Base-by-base conservation (phyloP, 345 rosid genomes). In the Citrus trifoliata region DNA sequence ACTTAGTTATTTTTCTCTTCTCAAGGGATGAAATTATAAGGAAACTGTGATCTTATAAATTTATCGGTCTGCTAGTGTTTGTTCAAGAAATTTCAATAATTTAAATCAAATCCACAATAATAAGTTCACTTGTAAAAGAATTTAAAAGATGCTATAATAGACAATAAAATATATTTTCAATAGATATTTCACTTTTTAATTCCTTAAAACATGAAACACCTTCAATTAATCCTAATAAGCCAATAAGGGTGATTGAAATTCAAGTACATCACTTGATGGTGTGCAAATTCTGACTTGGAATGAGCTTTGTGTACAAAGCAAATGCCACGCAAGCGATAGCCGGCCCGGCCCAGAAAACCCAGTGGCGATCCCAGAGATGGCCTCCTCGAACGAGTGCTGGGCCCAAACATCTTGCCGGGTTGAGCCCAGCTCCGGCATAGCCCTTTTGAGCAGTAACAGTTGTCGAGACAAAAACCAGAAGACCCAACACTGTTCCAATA, bases 331-430 rank as follows among this genome's bases (percentile, higher is more conserved):
- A 66, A 13, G 83, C 84, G 3, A 79, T 66, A 3, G 35, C 66
- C 0, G 85, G 88, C 30, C 86, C 83, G 0, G 51, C 81, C 85
- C 88, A 83, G 30, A 83, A 83, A 4, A 86, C 78, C 85, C 82
- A 81, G 10, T 83, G 85, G 6, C 82, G 75, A 37, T 38, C 63
- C 88, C 85, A 86, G 25, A 83, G 79, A 75, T 79, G 79, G 35
- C 83, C 86, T 12, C 79, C 83, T 67, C 86, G 68, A 2, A 83
- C 63, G 0, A 83, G 27, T 0, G 79, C 81, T 0, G 89, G 88
- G 37, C 89, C 90, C 58, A 89, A 69, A 74, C 88, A 88, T 33
- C 89, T 86, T 2, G 89, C 88, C 0, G 89, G 90, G 71, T 86
- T 89, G 78, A 89, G 51, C 81, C 88, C 89, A 35, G 80, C 90